phyloP scores from a whole-genome alignment of 2,329 filamentous ascomycete species.

The Chrysoporthe puriensis region DNA sequence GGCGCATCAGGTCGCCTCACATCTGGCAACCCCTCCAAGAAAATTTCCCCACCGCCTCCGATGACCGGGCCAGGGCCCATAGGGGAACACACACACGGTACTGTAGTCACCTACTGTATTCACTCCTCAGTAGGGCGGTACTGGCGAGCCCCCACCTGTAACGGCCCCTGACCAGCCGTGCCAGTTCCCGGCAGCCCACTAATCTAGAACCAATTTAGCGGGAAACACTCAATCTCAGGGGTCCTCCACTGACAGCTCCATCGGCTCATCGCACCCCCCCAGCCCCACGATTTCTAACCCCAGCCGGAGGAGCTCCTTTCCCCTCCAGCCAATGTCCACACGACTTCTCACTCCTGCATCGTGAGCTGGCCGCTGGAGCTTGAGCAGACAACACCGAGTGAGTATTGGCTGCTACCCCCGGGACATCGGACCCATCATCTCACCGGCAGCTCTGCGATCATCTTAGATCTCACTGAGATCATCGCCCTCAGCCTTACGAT shows the following conservation, averaged over 20 bases:
- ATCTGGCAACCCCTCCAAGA: conserved; percentile 16
- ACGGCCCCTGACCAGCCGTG: not conserved
- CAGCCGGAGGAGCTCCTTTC: conserved; percentile 13
- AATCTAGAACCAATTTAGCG: conserved; percentile 11
- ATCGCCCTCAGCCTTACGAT: conserved; percentile 3
- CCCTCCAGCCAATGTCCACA: conserved; percentile 16
- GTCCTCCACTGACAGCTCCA: conserved; percentile 13
- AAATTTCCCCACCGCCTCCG: conserved; percentile 17
- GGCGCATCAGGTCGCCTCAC: not conserved
- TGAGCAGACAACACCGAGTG: not conserved
- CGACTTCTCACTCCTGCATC: conserved; percentile 16
- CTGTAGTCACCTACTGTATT: too few relatives aligned
- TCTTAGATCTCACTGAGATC: not conserved
- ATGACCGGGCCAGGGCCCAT: conserved; percentile 8
- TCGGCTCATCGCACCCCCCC: conserved; percentile 15
- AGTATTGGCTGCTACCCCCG: conserved; percentile 4
- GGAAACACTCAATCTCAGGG: conserved; percentile 18
- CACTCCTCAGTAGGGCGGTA: too few relatives aligned
- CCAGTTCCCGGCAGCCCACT: not conserved
- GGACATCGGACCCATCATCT: conserved; percentile 15
- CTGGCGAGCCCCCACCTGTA: too few relatives aligned
- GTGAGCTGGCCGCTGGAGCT: conserved; percentile 21
- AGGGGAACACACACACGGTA: not conserved
- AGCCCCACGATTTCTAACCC: conserved; percentile 29
- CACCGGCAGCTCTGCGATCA: not conserved